phyloP scores from a whole-genome alignment of 768 basidiomycete genomes.

The Hericium erinaceus region DNA sequence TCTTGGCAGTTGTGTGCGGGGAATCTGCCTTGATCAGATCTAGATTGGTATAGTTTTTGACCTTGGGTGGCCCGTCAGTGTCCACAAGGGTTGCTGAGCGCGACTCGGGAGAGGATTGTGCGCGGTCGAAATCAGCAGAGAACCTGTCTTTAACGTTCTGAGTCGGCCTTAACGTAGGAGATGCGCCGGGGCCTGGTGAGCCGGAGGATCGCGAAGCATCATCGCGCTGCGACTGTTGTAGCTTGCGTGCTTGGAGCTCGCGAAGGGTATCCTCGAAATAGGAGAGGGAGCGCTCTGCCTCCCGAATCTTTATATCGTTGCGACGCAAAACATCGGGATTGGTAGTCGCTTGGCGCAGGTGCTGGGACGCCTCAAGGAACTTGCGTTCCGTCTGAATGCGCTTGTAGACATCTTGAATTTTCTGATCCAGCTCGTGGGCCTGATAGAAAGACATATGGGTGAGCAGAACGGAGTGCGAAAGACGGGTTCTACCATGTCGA shows the following conservation, averaged over 20 bases:
- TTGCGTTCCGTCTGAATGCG: conserved; percentile 90
- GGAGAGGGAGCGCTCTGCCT: conserved; percentile 72
- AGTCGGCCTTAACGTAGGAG: conserved; percentile 4
- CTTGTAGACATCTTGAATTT: conserved; percentile 84
- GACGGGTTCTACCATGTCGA: neutral
- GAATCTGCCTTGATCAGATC: conserved; percentile 98
- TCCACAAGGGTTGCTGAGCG: conserved; percentile 27
- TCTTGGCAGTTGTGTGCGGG: conserved; percentile 91
- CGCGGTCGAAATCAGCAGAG: conserved; percentile 3
- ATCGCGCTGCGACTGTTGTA: conserved; percentile 32
- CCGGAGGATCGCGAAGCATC: conserved; percentile 42
- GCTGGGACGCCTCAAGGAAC: conserved; percentile 78
- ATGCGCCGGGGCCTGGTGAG: conserved; percentile 1
- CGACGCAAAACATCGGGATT: conserved; percentile 81
- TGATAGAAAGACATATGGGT: conserved; percentile 7
- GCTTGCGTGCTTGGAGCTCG: conserved; percentile 73
- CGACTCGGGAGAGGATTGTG: conserved; percentile 19
- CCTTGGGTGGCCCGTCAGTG: conserved; percentile 30
- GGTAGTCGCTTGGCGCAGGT: conserved; percentile 69
- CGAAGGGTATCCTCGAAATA: conserved; percentile 85
- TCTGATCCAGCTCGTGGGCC: conserved; percentile 71
- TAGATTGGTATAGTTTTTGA: conserved; percentile 70
- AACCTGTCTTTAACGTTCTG: conserved; percentile 7
- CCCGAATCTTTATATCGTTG: conserved; percentile 79
- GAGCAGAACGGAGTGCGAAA: conserved; percentile 1